A percentile compares a stretch with the other conserved stretches of the same genome.
These are phyloP conservation scores for Pyrenochaeta sp. DNA, from an alignment of 2,329 filamentous ascomycete species.

Conservation along the genomic window DNA sequence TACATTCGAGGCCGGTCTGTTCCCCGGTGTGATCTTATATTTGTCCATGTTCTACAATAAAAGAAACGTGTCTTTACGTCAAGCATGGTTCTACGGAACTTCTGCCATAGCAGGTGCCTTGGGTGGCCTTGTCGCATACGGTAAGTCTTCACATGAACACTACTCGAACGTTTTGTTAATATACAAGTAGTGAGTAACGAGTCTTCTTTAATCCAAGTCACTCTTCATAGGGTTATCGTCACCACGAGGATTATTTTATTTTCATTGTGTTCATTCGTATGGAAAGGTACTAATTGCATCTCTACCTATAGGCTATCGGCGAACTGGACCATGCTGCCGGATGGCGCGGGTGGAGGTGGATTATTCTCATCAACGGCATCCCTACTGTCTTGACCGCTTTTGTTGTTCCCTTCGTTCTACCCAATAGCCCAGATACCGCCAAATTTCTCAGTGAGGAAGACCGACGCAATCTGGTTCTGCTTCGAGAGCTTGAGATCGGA, in stretches of 20 bases:
- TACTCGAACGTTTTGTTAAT: not conserved
- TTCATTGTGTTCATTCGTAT: too few species aligned
- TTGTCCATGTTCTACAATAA: conserved; percentile 40
- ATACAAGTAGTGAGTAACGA: not conserved
- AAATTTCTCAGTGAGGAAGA: conserved; percentile 37
- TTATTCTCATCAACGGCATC: conserved; percentile 44
- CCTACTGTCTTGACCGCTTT: conserved; percentile 49
- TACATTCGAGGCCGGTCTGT: conserved; percentile 39
- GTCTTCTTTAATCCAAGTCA: too few species aligned
- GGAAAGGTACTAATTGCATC: too few species aligned
- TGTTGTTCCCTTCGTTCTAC: conserved; percentile 59
- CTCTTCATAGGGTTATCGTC: too few species aligned
- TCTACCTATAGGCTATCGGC: too few species aligned
- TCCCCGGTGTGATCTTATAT: conserved; percentile 39
- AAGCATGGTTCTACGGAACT: conserved; percentile 62
- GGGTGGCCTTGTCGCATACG: conserved; percentile 48
- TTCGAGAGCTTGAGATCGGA: conserved; percentile 51
- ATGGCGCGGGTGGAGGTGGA: conserved; percentile 23
- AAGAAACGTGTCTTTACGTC: conserved; percentile 59
- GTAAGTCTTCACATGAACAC: conserved; percentile 1
- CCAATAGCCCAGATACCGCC: conserved; percentile 56
- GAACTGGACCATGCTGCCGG: too few species aligned
- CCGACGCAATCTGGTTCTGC: conserved; percentile 26
- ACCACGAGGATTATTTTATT: too few species aligned
- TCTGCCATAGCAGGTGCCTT: conserved; percentile 64